A percentile compares a stretch with the other conserved stretches of the same genome.
Evolutionary conservation across 345 rosid genomes (phyloP).

Genomic region (Boechera divaricarpa): DNA sequence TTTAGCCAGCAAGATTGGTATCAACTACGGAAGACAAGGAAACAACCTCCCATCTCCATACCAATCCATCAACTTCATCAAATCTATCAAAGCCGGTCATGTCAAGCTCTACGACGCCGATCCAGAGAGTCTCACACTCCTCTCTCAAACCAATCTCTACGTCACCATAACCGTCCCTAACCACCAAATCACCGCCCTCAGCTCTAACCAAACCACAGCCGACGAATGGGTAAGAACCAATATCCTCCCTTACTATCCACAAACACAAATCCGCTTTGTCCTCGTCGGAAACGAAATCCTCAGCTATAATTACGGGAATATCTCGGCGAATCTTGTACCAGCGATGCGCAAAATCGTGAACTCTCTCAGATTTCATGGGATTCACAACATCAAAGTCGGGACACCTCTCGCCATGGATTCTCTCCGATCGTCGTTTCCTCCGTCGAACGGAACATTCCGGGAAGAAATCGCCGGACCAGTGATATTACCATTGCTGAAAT

Average conservation of each 20-base stretch:
- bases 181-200: constrained; percentile 55
- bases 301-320: not conserved
- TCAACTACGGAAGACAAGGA: constrained; percentile 49
- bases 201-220: constrained; percentile 54
- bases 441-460: constrained; percentile 67
- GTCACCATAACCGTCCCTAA: constrained; percentile 69
- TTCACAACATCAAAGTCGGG: constrained; percentile 69
- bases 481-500: constrained; percentile 60
- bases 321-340: constrained; percentile 61
- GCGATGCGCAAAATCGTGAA: constrained; percentile 66
- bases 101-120: constrained; percentile 68
- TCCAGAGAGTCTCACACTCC: constrained; percentile 60
- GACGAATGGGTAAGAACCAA: constrained; percentile 62
- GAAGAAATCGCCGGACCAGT: constrained; percentile 56
- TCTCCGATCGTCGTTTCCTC: constrained; percentile 64
- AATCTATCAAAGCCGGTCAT: constrained; percentile 55
- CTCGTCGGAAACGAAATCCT: constrained; percentile 71
- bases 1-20: constrained; percentile 41
- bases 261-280: constrained; percentile 60
- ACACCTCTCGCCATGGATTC: constrained; percentile 79
- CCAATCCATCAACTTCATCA: constrained; percentile 56
- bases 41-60: constrained; percentile 67
- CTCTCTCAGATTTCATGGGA: constrained; percentile 49
- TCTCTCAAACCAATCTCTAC: constrained; percentile 58
- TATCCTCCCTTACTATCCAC: constrained; percentile 60